Base-by-base conservation (phyloP, 1,284 basidiomycete species). In the Rhodotorula glutinis region DNA sequence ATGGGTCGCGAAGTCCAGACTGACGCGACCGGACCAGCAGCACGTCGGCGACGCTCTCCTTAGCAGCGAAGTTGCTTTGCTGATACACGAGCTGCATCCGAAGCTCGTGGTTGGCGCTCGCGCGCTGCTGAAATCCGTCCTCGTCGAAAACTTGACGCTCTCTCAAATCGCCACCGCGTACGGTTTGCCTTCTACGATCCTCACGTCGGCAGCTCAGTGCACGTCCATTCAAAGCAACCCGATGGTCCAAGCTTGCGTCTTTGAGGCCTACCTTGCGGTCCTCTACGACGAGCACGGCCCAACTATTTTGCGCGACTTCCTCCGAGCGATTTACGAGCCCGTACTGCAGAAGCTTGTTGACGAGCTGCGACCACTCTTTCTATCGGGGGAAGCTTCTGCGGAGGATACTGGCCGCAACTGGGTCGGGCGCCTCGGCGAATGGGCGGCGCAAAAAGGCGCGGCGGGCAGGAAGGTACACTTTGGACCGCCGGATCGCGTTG, bases 11-110 rank as follows among this genome's bases (percentile, higher is more conserved):
- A 38, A 5, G 33, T 11, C 33, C 33, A 11, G 33, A 38, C 33
- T 38, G 7, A 38, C 11, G 7, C 7, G 33, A 38, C 23, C 13
- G 21, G 23, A n/a, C 21, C 23, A 11, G 43, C 55, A 67, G 58
- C 62, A 63, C 25, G 62, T 67, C 27, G 66, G 66, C n/a, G 61
- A 67, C 27, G 65, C 65, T 21, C 30, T 67, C 3, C 57, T 67
- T 1, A 61, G 61, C 17, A 44, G 53, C 0, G 61, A 67, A 27
- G 19, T 67, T 17, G 40, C 58, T 2, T 43, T 67, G 0, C 2
- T 67, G 8, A 41, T 57, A 3, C 58, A 63, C 51, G 66, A 67
- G 44, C 17, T 19, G 25, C 63, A 63, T 14, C 62, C 66, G 1
- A 27, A 46, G 1, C 38, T 67, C 0, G 54, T 53, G 7, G 58